Conservation (phyloP, 1,284 basidiomycete genomes). For the Pseudozyma hubeiensis region DNA sequence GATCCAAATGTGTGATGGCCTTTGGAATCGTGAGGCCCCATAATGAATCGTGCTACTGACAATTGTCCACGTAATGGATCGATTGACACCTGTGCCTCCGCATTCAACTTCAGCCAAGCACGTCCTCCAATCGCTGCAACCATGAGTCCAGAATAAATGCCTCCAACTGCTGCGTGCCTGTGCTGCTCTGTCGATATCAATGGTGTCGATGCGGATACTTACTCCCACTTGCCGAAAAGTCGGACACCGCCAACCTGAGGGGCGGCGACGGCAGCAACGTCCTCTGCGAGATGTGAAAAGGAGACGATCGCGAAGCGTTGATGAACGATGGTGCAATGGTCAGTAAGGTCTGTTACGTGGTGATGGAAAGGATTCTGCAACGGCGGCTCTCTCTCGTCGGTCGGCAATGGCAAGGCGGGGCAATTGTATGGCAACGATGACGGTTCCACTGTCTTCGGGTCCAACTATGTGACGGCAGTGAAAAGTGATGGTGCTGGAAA, state of each 20-base stretch:
- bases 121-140: neutral
- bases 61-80: no score
- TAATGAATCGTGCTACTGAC: no score
- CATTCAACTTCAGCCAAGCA: neutral
- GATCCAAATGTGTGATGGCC: neutral
- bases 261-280: conserved; percentile 62
- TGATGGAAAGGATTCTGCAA: neutral
- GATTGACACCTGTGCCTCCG: no score
- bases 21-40: no score
- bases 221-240: conserved; percentile 67
- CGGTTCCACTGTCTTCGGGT: neutral
- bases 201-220: conserved; percentile 33
- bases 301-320: conserved; percentile 4
- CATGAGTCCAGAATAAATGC: neutral
- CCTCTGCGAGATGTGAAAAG: conserved; percentile 54
- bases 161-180: neutral
- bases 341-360: conserved; percentile 20
- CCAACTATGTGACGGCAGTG: no score
- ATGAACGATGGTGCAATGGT: conserved; percentile 11
- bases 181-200: conserved; percentile 17
- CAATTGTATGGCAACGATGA: conserved; percentile 2
- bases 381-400: conserved; percentile 19
- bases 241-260: conserved; percentile 66
- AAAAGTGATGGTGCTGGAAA: no score
- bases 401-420: neutral